A percentile compares a stretch with the other conserved stretches of the same genome.
Evolutionary conservation across 2,329 filamentous ascomycete species (phyloP).

Genomic region (Pseudogymnoascus sp.): DNA sequence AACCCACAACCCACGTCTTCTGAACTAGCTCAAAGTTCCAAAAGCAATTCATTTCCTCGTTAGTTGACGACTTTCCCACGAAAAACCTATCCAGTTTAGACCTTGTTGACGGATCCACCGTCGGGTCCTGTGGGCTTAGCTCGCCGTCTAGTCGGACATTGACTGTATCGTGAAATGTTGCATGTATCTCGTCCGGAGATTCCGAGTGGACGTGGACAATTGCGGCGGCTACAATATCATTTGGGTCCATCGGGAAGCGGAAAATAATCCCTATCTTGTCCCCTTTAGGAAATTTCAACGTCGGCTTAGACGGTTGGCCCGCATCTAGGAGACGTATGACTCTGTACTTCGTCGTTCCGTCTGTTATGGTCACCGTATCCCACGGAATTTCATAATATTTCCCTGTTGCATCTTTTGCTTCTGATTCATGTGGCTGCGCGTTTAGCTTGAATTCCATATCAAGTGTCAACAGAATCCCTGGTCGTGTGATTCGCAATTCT

Average conservation of each 20-base stretch:
- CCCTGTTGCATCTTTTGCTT: background rate
- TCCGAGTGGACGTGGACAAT: background rate
- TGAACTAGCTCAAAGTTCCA: slow-evolving; percentile 4
- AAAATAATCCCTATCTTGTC: background rate
- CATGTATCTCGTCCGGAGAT: background rate
- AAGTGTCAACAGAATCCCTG: slow-evolving; percentile 7
- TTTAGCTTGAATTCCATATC: background rate
- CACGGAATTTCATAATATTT: too few relatives aligned
- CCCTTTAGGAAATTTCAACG: background rate
- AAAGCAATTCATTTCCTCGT: background rate
- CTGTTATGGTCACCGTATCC: background rate
- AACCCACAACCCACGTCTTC: background rate
- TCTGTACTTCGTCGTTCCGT: background rate
- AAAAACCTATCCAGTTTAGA: background rate
- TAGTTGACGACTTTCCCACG: background rate
- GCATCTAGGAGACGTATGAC: background rate
- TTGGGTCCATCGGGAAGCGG: background rate
- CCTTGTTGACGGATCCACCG: background rate
- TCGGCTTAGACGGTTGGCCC: background rate
- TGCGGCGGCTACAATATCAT: background rate
- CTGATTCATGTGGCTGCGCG: background rate
- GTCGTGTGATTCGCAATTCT: background rate
- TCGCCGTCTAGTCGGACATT: background rate
- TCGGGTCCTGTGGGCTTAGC: background rate
- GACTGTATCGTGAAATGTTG: background rate